These are phyloP conservation scores for Lepraria neglecta DNA, from an alignment of 495 filamentous ascomycete genomes.

Conservation along the genomic window DNA sequence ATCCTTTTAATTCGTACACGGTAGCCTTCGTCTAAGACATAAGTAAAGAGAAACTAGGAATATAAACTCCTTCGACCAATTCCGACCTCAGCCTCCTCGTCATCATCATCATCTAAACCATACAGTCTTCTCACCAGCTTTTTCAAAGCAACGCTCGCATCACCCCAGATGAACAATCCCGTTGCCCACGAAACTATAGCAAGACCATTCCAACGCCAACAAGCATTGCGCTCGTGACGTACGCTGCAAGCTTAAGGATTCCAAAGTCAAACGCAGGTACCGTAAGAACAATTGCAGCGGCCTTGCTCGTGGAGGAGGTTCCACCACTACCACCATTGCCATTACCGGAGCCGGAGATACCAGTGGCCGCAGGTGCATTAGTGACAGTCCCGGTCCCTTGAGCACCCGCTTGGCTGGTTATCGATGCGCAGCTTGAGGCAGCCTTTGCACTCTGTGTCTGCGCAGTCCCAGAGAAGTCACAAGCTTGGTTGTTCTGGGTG, in stretches of 20 bases:
- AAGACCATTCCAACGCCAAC: conserved; percentile 71
- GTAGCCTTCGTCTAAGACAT: not conserved
- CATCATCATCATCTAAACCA: not conserved
- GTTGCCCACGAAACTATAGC: conserved; percentile 40
- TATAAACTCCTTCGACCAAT: not conserved
- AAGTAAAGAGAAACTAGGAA: not conserved
- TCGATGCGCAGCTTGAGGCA: conserved; percentile 40
- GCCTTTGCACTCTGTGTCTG: conserved; percentile 40
- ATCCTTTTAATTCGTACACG: not conserved
- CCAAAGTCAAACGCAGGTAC: conserved; percentile 56
- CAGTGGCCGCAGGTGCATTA: conserved; percentile 43
- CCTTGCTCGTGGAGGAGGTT: conserved; percentile 40
- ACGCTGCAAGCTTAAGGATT: conserved; percentile 59
- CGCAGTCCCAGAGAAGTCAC: conserved; percentile 69
- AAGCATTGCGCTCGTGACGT: conserved; percentile 58
- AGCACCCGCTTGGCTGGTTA: conserved; percentile 56
- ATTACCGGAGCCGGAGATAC: conserved; percentile 33
- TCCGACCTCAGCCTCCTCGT: not conserved
- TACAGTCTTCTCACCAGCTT: not conserved
- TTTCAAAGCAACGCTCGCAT: not conserved
- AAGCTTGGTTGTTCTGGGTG: conserved; percentile 48
- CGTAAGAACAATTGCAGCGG: conserved; percentile 39
- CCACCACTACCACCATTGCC: conserved; percentile 32
- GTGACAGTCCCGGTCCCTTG: conserved; percentile 61
- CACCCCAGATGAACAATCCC: not conserved